phyloP scores from a whole-genome alignment of 2,329 filamentous ascomycete species.

The Sclerotiophoma versabilis region DNA sequence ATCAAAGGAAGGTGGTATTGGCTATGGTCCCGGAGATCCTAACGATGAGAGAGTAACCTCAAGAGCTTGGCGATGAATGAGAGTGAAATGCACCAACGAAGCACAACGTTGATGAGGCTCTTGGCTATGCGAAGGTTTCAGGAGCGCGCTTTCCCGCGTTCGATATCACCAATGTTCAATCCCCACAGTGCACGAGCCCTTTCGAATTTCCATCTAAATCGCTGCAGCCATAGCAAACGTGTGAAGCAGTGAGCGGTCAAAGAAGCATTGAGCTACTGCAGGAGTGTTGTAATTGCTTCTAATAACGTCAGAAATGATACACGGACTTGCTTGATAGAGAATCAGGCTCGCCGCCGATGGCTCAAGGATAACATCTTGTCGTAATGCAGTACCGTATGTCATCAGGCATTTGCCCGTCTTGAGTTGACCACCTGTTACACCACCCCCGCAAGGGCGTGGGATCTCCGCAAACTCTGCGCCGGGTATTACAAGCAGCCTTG shows the following conservation, averaged over 20 bases:
- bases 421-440: neutral
- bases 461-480: neutral
- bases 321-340: neutral
- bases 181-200: slow-evolving; percentile 17
- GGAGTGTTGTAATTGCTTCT: slow-evolving; percentile 31
- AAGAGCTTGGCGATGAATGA: neutral
- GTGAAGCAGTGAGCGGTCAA: slow-evolving; percentile 17
- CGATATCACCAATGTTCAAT: slow-evolving; percentile 7
- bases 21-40: neutral
- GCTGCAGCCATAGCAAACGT: slow-evolving; percentile 18
- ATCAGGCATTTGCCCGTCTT: neutral
- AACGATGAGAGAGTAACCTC: neutral
- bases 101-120: slow-evolving; percentile 30
- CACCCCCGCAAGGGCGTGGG: neutral
- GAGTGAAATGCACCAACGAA: slow-evolving; percentile 1
- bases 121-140: slow-evolving; percentile 20
- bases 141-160: slow-evolving; percentile 1
- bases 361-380: neutral
- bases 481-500: neutral
- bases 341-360: neutral
- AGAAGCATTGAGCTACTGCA: slow-evolving; percentile 35
- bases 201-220: slow-evolving; percentile 1
- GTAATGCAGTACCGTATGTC: neutral
- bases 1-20: slow-evolving; percentile 2
- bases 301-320: slow-evolving; percentile 10